These are phyloP conservation scores for Trifolium subterraneum DNA, from an alignment of 306 rosid genomes.

Conservation along the genomic window DNA sequence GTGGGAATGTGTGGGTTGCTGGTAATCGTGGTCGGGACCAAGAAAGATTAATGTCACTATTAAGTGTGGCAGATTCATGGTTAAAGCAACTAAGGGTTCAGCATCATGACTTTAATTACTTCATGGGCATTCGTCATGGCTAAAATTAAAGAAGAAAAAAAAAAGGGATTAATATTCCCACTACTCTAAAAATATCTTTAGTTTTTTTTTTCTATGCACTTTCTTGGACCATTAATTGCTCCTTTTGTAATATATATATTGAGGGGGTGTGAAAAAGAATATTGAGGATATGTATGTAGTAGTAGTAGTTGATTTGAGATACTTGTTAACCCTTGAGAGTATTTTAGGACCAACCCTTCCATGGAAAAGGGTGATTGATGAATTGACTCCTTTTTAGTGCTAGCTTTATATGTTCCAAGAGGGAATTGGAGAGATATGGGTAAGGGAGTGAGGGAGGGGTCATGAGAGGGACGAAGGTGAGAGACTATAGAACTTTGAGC, in stretches of 20 bases:
- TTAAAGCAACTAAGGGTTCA: constrained; percentile 94
- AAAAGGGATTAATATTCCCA: constrained; percentile 31
- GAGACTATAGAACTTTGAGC: constrained; percentile 24
- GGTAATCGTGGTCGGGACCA: constrained; percentile 89
- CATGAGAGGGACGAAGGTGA: constrained; percentile 26
- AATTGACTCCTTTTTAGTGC: constrained; percentile 26
- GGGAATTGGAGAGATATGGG: constrained; percentile 42
- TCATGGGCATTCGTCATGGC: constrained; percentile 66
- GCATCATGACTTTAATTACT: constrained; percentile 94
- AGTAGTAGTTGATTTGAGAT: constrained; percentile 33
- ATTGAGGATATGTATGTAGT: constrained; percentile 37
- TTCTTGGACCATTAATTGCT: constrained; percentile 43
- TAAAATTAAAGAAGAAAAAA: constrained; percentile 4
- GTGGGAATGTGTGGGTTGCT: constrained; percentile 71
- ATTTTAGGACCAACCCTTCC: constrained; percentile 37
- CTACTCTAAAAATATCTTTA: constrained; percentile 30
- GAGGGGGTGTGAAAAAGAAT: constrained; percentile 43
- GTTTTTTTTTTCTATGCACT: constrained; percentile 34
- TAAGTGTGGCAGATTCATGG: constrained; percentile 96
- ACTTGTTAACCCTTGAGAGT: constrained; percentile 39
- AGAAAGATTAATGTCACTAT: constrained; percentile 66
- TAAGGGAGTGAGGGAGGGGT: constrained; percentile 12
- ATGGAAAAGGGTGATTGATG: constrained; percentile 16
- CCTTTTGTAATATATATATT: not conserved
- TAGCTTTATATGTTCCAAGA: constrained; percentile 30